Evolutionary conservation across 2,329 filamentous ascomycete species (phyloP), one percentile per base, ranked within the genome.

Genomic region (Tricladium varicosporioides): DNA sequence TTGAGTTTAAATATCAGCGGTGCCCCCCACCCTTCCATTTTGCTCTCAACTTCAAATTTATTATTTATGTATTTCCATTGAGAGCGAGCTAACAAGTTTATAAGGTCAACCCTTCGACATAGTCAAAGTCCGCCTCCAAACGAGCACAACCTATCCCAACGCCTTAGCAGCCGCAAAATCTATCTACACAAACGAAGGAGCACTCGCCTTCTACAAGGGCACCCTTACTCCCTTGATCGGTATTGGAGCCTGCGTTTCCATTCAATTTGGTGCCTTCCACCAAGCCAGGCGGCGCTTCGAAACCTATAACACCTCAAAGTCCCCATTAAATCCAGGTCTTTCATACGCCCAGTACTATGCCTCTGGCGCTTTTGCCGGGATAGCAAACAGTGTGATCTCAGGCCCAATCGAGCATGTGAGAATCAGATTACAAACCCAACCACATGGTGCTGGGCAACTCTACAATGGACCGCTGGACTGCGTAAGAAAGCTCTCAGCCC

Each of bases 231-330:
- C 94, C 0, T 81, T 99, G 55, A 84, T 99, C 56, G 94, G 94
- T 65, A 97, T 99, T 70, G 94, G 94, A 66, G 94, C 94, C 65
- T 99, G 94, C 73, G 92, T 94, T 47, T 97, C 92, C n/a, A 88
- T 99, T 67, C 94, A 99, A 79, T 99, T 99, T 74, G 94, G 92
- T 62, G 94, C 89, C 67, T 99, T 97, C 81, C 92, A 97, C 79
- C 87, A 89, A 70, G 92, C 93, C 8, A 89, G 91, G 59, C 90
- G 94, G 58, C 87, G 83, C 69, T 86, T 99, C 71, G 93, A 97
- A 77, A 78, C 83, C 46, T 80, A 82, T 63, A 96, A 96, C 75
- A 72, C 78, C 62, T 74, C 76, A 67, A 67, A 69, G 61, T 65
- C 69, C 57, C 66, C 72, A 46, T 50, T 60, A 66, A 65, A 64